phyloP scores from a whole-genome alignment of 768 basidiomycete species.

The Lentinula aciculospora region DNA sequence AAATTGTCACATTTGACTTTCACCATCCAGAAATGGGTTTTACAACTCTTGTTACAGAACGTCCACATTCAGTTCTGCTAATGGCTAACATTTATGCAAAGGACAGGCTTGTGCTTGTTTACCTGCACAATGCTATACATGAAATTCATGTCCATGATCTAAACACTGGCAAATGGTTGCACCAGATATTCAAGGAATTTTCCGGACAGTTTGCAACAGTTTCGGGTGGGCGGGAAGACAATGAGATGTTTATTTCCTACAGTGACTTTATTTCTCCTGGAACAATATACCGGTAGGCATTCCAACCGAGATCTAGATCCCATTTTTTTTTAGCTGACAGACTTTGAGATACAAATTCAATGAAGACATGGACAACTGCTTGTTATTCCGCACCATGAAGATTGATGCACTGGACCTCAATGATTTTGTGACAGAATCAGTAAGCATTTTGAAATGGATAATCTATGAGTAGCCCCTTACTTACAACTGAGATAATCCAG shows the following conservation, averaged over 20 bases:
- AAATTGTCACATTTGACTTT: background rate
- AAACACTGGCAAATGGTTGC: background rate
- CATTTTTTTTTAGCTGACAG: no score
- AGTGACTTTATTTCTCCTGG: slow-evolving; percentile 2
- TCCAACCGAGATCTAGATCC: no score
- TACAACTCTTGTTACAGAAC: background rate
- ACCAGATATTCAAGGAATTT: background rate
- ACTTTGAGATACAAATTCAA: background rate
- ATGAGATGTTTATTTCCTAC: background rate
- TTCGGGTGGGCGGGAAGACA: background rate
- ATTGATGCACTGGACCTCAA: background rate
- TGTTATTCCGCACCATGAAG: background rate
- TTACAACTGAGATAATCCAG: background rate
- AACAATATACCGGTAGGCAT: background rate
- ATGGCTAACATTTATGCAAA: background rate
- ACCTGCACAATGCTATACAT: background rate
- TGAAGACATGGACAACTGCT: background rate
- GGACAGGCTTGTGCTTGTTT: background rate
- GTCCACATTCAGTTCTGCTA: background rate
- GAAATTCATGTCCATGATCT: slow-evolving; percentile 4
- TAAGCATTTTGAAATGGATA: background rate
- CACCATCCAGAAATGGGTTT: background rate
- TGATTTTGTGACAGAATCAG: slow-evolving; percentile 1
- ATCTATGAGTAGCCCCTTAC: no score
- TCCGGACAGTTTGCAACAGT: background rate